phyloP scores from a whole-genome alignment of 305 asterid genomes.

The Coffea humblotiana region DNA sequence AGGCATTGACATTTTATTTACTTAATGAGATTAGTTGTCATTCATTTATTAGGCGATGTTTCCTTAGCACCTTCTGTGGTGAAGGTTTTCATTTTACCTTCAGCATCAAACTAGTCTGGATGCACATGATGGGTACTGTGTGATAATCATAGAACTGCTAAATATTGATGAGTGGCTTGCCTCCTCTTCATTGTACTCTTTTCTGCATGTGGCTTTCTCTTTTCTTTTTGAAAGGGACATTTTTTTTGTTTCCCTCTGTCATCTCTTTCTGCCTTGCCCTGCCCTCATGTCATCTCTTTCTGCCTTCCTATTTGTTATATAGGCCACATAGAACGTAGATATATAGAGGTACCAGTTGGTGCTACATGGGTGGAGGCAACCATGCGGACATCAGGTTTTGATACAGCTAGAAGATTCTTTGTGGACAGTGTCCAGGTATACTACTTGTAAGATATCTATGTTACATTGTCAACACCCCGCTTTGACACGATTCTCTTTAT shows the following conservation, averaged over 20 bases:
- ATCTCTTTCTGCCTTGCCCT: constrained; percentile 17
- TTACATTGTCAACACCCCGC: constrained; percentile 20
- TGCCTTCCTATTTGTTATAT: constrained; percentile 24
- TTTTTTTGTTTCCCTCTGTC: neutral
- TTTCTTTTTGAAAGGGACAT: neutral
- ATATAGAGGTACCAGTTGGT: constrained; percentile 89
- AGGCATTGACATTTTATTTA: neutral
- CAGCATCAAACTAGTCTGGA: neutral
- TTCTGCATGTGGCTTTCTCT: neutral
- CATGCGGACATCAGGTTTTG: constrained; percentile 81
- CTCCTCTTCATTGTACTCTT: neutral
- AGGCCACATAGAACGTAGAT: constrained; percentile 90
- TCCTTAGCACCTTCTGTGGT: neutral
- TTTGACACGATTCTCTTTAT: constrained; percentile 38
- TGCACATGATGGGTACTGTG: neutral
- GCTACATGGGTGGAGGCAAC: constrained; percentile 97
- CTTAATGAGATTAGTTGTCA: neutral
- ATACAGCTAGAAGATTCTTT: constrained; percentile 84
- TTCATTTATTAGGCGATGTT: neutral
- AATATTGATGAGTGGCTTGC: neutral
- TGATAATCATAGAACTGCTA: neutral
- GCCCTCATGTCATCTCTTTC: constrained; percentile 14
- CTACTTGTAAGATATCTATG: constrained; percentile 16
- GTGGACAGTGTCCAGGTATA: constrained; percentile 88
- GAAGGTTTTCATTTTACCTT: neutral